Conservation (phyloP, 306 rosid genomes). For the Sesbania bispinosa region DNA sequence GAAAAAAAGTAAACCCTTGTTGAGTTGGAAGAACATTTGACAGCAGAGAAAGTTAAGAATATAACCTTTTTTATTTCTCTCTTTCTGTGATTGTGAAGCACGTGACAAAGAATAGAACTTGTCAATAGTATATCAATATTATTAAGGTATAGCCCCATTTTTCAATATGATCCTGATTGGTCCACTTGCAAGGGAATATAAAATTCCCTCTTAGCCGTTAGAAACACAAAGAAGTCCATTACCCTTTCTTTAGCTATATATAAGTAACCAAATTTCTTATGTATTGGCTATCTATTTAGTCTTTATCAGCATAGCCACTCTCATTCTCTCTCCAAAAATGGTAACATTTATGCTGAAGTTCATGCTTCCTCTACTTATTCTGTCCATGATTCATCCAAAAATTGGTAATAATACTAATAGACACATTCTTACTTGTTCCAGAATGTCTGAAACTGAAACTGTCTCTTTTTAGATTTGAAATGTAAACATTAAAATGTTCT, state of each 20-base stretch:
- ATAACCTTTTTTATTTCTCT: not conserved
- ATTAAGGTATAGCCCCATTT: not conserved
- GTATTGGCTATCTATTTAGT: not conserved
- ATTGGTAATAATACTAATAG: constrained; percentile 51
- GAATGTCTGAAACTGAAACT: not conserved
- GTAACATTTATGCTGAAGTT: constrained; percentile 28
- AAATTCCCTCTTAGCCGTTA: constrained; percentile 20
- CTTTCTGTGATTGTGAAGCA: constrained; percentile 3
- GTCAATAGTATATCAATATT: not conserved
- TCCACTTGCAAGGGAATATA: constrained; percentile 27
- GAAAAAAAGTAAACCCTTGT: not conserved
- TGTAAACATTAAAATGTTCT: not conserved
- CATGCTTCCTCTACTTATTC: constrained; percentile 43
- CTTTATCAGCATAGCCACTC: constrained; percentile 23
- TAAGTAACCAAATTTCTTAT: not conserved
- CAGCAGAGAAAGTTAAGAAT: constrained; percentile 1
- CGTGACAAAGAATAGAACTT: not conserved
- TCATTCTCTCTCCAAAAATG: constrained; percentile 39
- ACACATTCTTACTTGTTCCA: not conserved
- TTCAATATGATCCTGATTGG: constrained; percentile 1
- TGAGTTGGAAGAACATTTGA: constrained; percentile 15
- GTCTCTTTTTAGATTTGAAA: not conserved
- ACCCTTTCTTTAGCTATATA: not conserved
- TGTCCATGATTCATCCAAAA: constrained; percentile 41
- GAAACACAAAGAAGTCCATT: not conserved